Conservation (phyloP, 495 filamentous ascomycete genomes). For the Bacidia gigantensis region DNA sequence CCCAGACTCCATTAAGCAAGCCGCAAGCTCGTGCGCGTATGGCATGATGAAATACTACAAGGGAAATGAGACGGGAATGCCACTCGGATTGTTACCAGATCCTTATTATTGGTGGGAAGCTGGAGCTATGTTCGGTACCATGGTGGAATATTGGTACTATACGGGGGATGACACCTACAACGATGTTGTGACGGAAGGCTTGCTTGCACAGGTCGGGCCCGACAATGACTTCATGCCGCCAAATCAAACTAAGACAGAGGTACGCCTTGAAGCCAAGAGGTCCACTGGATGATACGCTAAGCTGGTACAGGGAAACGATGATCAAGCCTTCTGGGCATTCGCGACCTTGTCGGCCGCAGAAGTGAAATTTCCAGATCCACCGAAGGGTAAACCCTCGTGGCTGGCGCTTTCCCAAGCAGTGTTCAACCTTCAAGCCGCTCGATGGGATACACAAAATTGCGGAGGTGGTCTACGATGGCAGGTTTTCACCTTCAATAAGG, state of each 20-base stretch:
- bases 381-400: slow-evolving; percentile 41
- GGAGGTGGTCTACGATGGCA: slow-evolving; percentile 38
- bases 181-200: slow-evolving; percentile 34
- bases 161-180: slow-evolving; percentile 53
- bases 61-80: slow-evolving; percentile 48
- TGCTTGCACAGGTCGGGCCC: slow-evolving; percentile 46
- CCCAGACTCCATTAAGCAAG: slow-evolving; percentile 51
- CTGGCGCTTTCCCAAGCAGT: slow-evolving; percentile 57
- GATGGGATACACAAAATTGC: slow-evolving; percentile 38
- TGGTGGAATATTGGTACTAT: slow-evolving; percentile 56
- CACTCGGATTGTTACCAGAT: slow-evolving; percentile 41
- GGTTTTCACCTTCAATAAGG: slow-evolving; percentile 29
- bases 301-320: slow-evolving; percentile 42
- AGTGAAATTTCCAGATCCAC: slow-evolving; percentile 46
- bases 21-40: slow-evolving; percentile 42
- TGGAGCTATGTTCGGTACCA: slow-evolving; percentile 55
- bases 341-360: slow-evolving; percentile 56
- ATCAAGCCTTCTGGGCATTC: slow-evolving; percentile 57
- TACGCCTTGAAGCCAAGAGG: background rate
- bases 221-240: slow-evolving; percentile 45
- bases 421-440: slow-evolving; percentile 47
- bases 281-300: background rate
- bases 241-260: slow-evolving; percentile 45
- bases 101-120: slow-evolving; percentile 67
- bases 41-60: slow-evolving; percentile 60